Base-by-base conservation (phyloP, 768 basidiomycete genomes). In the Scleroderma citrinum region DNA sequence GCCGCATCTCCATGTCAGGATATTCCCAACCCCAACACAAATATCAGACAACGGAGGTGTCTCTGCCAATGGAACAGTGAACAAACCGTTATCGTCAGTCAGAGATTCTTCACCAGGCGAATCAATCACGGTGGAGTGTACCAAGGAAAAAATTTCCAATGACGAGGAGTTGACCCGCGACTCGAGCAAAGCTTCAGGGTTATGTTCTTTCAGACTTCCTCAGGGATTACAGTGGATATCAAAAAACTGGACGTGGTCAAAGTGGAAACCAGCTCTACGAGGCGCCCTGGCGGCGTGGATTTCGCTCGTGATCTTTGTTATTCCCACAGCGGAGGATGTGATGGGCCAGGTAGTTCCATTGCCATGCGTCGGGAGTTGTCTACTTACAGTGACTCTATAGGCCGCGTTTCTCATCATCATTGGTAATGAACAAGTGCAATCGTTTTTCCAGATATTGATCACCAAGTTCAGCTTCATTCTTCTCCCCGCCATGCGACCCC, bases 401-500 rank as follows among this genome's bases (percentile, higher is more conserved):
- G 81, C 82, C 6, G 71, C 75, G 42, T 87, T 85, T 57, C 56
- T 87, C 8, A 76, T 87, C 40, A 65, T 86, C 3, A 74, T 87
- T 3, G 77, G 83, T 82, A 46, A 51, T 59, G 39, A 11, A 16
- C n/a, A 5, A 8, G 14, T 24, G 6, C 3, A 26, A 32, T 16
- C 2, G 24, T 42, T 1, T 14, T 14, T 35, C 10, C 13, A 5
- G 1, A 2, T 21, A 48, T 46, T 16, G 24, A 40, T 56, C 39
- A 42, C 45, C 17, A 44, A 16, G 1, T 47, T 13, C 46, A 85
- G 85, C 78, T 3, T 68, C 80, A 0, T 77, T 87, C 53, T 55
- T 89, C 3, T 83, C 82, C 3, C 82, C 87, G 1, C 85, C 87
- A 1, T 69, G 59, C 19, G 85, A 85, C 47, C 82, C 84, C 1